Evolutionary conservation across 768 basidiomycete species (phyloP).

Genomic region (Tylopilus vinaceipallidus): DNA sequence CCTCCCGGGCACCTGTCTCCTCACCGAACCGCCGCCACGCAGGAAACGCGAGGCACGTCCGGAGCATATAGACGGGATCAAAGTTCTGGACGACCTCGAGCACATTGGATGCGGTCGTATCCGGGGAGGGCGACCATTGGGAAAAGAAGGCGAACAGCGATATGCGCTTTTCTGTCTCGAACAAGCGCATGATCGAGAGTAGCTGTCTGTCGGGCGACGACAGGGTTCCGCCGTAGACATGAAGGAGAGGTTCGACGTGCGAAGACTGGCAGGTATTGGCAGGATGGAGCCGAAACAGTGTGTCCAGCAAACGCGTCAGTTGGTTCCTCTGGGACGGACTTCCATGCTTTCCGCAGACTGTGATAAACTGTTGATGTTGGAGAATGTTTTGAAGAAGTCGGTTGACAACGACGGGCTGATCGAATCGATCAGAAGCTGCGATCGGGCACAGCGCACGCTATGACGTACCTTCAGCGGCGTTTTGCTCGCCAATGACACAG

Average conservation of each 20-base stretch:
- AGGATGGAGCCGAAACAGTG: slow-evolving; percentile 75
- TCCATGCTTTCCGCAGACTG: slow-evolving; percentile 34
- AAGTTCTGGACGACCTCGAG: slow-evolving; percentile 62
- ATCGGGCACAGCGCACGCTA: neutral
- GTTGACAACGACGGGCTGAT: slow-evolving; percentile 67
- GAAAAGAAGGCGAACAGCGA: slow-evolving; percentile 64
- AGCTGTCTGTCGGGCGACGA: slow-evolving; percentile 59
- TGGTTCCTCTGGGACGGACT: slow-evolving; percentile 38
- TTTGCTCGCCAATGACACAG: slow-evolving; percentile 37
- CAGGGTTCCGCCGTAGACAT: slow-evolving; percentile 75
- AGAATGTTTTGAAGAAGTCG: slow-evolving; percentile 73
- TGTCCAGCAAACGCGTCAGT: slow-evolving; percentile 55
- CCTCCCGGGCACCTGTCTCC: slow-evolving; percentile 25
- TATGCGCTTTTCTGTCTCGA: slow-evolving; percentile 66
- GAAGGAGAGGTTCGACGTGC: slow-evolving; percentile 75
- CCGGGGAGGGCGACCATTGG: slow-evolving; percentile 58
- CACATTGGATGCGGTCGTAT: slow-evolving; percentile 41
- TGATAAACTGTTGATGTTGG: slow-evolving; percentile 64
- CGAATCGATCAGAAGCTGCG: neutral
- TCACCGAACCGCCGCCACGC: slow-evolving; percentile 53
- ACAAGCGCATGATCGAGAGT: slow-evolving; percentile 73
- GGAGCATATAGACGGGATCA: slow-evolving; percentile 65
- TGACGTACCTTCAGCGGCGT: slow-evolving; percentile 61
- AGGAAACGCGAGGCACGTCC: slow-evolving; percentile 73
- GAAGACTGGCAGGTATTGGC: slow-evolving; percentile 77